A percentile compares a stretch with the other conserved stretches of the same genome.
Evolutionary conservation across 768 basidiomycete genomes (phyloP).

Genomic region (Phylloporus arenicola): DNA sequence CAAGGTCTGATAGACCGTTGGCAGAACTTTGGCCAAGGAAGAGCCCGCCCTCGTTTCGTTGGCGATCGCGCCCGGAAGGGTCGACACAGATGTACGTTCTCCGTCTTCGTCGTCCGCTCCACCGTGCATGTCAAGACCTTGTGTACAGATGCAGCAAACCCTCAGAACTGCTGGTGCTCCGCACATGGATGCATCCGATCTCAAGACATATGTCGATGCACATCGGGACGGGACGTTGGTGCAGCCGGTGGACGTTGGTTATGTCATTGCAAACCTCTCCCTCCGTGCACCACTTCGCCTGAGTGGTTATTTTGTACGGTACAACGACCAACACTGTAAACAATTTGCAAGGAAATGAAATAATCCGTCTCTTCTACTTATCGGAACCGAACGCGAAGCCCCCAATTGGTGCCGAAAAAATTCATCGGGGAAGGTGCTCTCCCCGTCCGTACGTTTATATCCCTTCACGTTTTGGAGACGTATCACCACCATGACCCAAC

Average conservation of each 20-base stretch:
- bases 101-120: background rate
- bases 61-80: constrained; percentile 82
- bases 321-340: constrained; percentile 69
- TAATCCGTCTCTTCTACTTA: constrained; percentile 1
- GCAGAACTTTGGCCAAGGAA: constrained; percentile 78
- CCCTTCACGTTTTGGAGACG: background rate
- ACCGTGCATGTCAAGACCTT: background rate
- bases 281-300: constrained; percentile 57
- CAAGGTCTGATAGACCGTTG: constrained; percentile 1
- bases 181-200: constrained; percentile 51
- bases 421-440: constrained; percentile 10
- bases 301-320: constrained; percentile 75
- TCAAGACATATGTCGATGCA: constrained; percentile 52
- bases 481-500: constrained; percentile 13
- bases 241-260: constrained; percentile 65
- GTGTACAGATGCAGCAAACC: constrained; percentile 60
- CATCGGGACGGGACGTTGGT: constrained; percentile 67
- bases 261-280: constrained; percentile 73
- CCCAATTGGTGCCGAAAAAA: constrained; percentile 7
- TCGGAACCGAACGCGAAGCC: constrained; percentile 17
- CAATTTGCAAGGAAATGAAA: constrained; percentile 40
- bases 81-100: constrained; percentile 67
- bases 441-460: background rate
- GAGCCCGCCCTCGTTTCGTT: constrained; percentile 71
- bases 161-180: constrained; percentile 48